Evolutionary conservation across 2,329 filamentous ascomycete species (phyloP), one percentile per base, ranked within the genome.

Genomic region (Aschersonia sp.): DNA sequence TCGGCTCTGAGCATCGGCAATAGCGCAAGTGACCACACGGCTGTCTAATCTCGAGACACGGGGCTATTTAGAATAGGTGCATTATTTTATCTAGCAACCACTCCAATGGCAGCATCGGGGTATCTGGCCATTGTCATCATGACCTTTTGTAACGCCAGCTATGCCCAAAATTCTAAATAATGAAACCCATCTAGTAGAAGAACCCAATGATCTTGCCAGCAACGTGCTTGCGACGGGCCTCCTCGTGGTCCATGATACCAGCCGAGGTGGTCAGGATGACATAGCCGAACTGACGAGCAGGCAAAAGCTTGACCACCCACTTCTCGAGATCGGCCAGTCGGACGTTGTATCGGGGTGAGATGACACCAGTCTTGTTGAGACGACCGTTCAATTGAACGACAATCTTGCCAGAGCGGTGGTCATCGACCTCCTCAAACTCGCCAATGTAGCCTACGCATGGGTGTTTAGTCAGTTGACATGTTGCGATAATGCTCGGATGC

Each of bases 211-310:
- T 87, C 83, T 98, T 98, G 75, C 92, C 92, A 61, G 90, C 83
- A 67, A 97, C 92, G 78, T 98, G 92, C 83, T 97, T 97, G 72
- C 92, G 81, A 68, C 92, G 80, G 60, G 92, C 92, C 83, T 98
- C 92, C 80, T 98, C 92, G 78, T 98, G 92, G 78, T 98, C 92
- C 90, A 98, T 97, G 73, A 98, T 98, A 71, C 92, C 92, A 56
- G 92, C 88, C 52, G 89, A 96, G 73, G 92, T 98, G 71, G 92
- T 98, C 65, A 98, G 85, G 73, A 98, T 88, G 67, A 98, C 87
- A 77, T 88, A 96, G 67, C 92, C 92, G 80, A 98, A 98, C 76
- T 98, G 92, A 96, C 92, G 92, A 59, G 92, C 89, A 59, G 92
- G 92, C 57, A 98, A 82, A 67, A 98, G 85, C 83, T 94, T 94